A percentile compares a stretch with the other conserved stretches of the same genome.
These are phyloP conservation scores for Mortierella sp. DNA, from an alignment of 371 early-diverging fungal species.

Conservation along the genomic window DNA sequence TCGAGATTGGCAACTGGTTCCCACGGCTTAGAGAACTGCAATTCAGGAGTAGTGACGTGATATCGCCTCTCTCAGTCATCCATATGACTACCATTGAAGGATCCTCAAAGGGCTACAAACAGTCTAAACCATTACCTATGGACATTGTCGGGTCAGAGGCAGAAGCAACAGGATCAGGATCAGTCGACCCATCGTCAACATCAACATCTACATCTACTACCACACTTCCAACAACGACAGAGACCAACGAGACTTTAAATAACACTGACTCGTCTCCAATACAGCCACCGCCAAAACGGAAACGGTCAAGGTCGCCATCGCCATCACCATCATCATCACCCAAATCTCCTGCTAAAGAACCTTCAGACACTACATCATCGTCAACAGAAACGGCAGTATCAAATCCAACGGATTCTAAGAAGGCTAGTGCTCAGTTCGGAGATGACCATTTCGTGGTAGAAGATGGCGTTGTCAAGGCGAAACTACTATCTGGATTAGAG, in stretches of 20 bases:
- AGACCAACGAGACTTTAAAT: no score
- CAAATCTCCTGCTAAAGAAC: no score
- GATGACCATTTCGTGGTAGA: constrained; percentile 4
- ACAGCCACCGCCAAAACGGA: constrained; percentile 5
- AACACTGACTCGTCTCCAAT: no score
- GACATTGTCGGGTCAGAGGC: no score
- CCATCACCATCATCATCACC: constrained; percentile 1
- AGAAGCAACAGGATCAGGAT: neutral
- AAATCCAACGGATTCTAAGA: neutral
- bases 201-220: neutral
- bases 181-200: neutral
- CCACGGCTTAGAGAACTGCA: constrained; percentile 22
- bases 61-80: constrained; percentile 10
- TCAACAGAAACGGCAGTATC: neutral
- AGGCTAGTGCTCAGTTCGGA: no score
- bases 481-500: constrained; percentile 24
- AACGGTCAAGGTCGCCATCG: constrained; percentile 12
- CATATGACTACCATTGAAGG: constrained; percentile 5
- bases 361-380: neutral
- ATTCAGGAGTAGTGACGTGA: constrained; percentile 29
- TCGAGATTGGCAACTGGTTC: constrained; percentile 37
- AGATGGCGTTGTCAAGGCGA: constrained; percentile 22
- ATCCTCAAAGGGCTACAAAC: no score
- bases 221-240: neutral
- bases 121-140: no score